Conservation (phyloP, 805 yeast genomes). For the Sungouiella thailandica region DNA sequence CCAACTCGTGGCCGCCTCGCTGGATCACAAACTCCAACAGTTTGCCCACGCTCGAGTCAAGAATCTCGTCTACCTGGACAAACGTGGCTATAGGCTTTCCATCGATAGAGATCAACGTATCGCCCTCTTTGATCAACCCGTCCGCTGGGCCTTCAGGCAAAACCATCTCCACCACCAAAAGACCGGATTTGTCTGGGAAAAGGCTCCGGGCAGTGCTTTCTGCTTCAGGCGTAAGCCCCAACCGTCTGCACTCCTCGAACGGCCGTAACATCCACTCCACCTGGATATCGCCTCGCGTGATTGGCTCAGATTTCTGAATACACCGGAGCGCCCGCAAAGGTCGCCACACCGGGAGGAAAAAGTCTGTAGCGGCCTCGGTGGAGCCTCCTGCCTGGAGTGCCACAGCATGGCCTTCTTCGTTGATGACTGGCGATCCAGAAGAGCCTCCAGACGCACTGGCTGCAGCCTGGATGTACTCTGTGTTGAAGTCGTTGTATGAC, state of each 20-base stretch:
- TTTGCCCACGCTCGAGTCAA: conserved; percentile 67
- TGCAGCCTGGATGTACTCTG: conserved; percentile 93
- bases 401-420: conserved; percentile 79
- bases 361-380: conserved; percentile 88
- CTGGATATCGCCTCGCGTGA: conserved; percentile 89
- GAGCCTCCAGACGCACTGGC: conserved; percentile 96
- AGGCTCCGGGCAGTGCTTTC: conserved; percentile 62
- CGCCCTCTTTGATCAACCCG: conserved; percentile 74
- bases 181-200: conserved; percentile 73
- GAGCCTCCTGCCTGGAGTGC: conserved; percentile 95
- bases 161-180: conserved; percentile 76
- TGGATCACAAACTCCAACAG: conserved; percentile 47
- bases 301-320: conserved; percentile 51
- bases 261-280: conserved; percentile 86
- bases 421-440: conserved; percentile 94
- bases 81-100: conserved; percentile 62
- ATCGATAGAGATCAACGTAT: conserved; percentile 70
- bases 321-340: conserved; percentile 78
- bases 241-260: conserved; percentile 82
- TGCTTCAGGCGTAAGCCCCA: conserved; percentile 73
- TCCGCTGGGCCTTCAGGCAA: conserved; percentile 85
- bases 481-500: conserved; percentile 88
- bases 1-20: conserved; percentile 55
- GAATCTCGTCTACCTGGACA: conserved; percentile 73
- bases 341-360: conserved; percentile 80